Percentiles rank a stretch among this genome's conserved stretches.
Evolutionary conservation across 2,329 filamentous ascomycete genomes (phyloP).

Genomic region (Tolypocladium ovalisporum): DNA sequence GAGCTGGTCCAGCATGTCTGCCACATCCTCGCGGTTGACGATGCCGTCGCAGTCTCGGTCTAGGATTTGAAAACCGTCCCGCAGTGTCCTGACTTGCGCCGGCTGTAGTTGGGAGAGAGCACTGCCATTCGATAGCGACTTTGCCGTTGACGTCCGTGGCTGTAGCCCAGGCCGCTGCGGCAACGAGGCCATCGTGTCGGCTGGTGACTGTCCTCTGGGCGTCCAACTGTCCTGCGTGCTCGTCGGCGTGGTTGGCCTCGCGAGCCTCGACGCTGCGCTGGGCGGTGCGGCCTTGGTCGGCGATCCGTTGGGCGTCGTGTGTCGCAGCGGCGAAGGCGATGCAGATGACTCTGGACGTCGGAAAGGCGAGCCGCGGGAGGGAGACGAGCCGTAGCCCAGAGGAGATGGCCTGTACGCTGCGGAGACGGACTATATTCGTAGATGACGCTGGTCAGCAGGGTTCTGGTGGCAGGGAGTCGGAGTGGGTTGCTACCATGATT

Average conservation of each 20-base stretch:
- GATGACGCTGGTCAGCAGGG: slow-evolving; percentile 19
- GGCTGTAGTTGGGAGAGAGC: slow-evolving; percentile 65
- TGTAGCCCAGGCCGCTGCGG: slow-evolving; percentile 22
- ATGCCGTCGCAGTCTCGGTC: slow-evolving; percentile 80
- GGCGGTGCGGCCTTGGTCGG: slow-evolving; percentile 35
- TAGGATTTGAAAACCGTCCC: slow-evolving; percentile 88
- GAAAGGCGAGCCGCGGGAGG: slow-evolving; percentile 50
- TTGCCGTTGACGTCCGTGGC: slow-evolving; percentile 17
- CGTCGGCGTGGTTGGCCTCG: slow-evolving; percentile 30
- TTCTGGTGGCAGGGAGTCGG: slow-evolving; percentile 12
- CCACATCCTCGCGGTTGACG: slow-evolving; percentile 73
- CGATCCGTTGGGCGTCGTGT: slow-evolving; percentile 53
- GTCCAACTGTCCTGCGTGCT: slow-evolving; percentile 26
- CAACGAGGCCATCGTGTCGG: slow-evolving; percentile 23
- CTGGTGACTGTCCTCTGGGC: slow-evolving; percentile 18
- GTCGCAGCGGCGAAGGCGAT: slow-evolving; percentile 54
- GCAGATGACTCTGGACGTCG: slow-evolving; percentile 50
- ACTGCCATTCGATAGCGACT: slow-evolving; percentile 33
- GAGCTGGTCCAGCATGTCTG: slow-evolving; percentile 77
- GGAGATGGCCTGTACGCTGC: slow-evolving; percentile 59
- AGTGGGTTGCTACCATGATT: slow-evolving; percentile 19
- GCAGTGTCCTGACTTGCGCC: slow-evolving; percentile 72
- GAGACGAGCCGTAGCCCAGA: slow-evolving; percentile 57
- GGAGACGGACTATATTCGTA: slow-evolving; percentile 42
- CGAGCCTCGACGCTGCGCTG: slow-evolving; percentile 18